Conservation (phyloP, 768 basidiomycete species). For the Russula sp. region DNA sequence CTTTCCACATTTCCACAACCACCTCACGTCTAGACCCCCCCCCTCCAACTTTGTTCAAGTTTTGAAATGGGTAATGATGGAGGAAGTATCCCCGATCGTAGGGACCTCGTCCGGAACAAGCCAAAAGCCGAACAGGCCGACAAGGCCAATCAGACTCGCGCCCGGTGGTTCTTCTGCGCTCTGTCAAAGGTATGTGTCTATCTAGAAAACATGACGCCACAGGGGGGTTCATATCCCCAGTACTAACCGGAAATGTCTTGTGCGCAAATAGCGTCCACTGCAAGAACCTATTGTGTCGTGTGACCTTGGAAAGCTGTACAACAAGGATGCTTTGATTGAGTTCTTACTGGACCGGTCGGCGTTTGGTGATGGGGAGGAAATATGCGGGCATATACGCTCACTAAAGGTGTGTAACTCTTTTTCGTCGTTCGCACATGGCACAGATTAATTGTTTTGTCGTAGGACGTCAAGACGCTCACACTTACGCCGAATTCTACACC, state of each 20-base stretch:
- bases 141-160: conserved; percentile 83
- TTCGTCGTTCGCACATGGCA: neutral
- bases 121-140: conserved; percentile 86
- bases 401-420: conserved; percentile 65
- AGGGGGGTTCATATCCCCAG: neutral
- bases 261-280: conserved; percentile 59
- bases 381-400: conserved; percentile 88
- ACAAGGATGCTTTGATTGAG: conserved; percentile 91
- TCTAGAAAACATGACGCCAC: conserved; percentile 1
- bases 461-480: conserved; percentile 85
- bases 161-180: conserved; percentile 91
- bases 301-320: conserved; percentile 91
- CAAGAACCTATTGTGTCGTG: conserved; percentile 90
- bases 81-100: conserved; percentile 80
- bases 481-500: conserved; percentile 70
- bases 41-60: neutral
- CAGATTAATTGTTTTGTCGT: neutral
- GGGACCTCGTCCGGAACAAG: conserved; percentile 72
- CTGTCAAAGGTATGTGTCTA: conserved; percentile 74
- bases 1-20: neutral
- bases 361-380: conserved; percentile 88
- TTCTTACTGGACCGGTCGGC: conserved; percentile 77
- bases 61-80: conserved; percentile 79
- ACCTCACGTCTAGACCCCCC: neutral
- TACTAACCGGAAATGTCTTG: neutral